Evolutionary conservation across 2,329 filamentous ascomycete genomes (phyloP).

Genomic region (Fusarium sp.): DNA sequence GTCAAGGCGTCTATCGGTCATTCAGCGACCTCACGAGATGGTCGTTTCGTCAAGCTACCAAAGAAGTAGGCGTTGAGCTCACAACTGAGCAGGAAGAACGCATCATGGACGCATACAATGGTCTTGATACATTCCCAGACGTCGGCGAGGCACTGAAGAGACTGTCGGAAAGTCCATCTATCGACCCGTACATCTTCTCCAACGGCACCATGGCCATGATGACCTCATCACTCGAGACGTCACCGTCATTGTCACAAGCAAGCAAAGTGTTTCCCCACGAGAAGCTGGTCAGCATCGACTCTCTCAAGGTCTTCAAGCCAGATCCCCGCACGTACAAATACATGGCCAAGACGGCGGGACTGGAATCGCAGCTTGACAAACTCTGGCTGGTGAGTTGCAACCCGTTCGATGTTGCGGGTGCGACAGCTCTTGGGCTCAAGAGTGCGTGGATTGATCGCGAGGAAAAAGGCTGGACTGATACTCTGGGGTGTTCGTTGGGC

Average conservation of each 20-base stretch:
- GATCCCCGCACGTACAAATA: constrained; percentile 71
- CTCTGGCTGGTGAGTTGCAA: constrained; percentile 80
- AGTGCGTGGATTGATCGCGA: constrained; percentile 76
- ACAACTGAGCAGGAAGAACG: constrained; percentile 57
- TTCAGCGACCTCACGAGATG: constrained; percentile 74
- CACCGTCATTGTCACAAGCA: constrained; percentile 51
- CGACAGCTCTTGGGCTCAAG: constrained; percentile 70
- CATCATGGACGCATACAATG: constrained; percentile 74
- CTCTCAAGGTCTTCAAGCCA: constrained; percentile 73
- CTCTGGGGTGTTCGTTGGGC: constrained; percentile 61
- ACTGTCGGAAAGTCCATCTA: constrained; percentile 54
- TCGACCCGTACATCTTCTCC: constrained; percentile 74
- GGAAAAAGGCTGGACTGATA: constrained; percentile 74
- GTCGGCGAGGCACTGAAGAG: constrained; percentile 65
- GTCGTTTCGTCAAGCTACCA: constrained; percentile 72
- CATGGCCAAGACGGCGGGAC: constrained; percentile 64
- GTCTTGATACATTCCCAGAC: constrained; percentile 74
- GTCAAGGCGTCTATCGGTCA: constrained; percentile 59
- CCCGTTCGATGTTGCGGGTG: constrained; percentile 79
- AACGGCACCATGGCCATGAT: constrained; percentile 77
- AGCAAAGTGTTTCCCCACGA: constrained; percentile 52
- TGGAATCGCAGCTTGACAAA: constrained; percentile 57
- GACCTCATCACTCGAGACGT: constrained; percentile 67
- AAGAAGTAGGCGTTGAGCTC: constrained; percentile 66
- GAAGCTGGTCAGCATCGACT: constrained; percentile 72